A percentile compares a stretch with the other conserved stretches of the same genome.
Evolutionary conservation across 2,329 filamentous ascomycete genomes (phyloP).

Genomic region (Penicillium sp.): DNA sequence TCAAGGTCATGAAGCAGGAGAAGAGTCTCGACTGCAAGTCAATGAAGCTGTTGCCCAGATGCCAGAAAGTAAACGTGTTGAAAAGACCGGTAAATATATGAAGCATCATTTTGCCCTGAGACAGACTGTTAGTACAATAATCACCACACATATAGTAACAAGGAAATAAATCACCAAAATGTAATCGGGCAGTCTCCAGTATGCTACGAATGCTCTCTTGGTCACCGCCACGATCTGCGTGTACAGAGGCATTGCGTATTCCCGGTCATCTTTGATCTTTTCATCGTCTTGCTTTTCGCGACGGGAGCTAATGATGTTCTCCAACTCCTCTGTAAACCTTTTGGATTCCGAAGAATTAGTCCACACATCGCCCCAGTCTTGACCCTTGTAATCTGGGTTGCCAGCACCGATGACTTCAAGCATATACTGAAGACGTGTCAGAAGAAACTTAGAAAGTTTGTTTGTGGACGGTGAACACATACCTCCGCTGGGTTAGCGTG

Average conservation of each 20-base stretch:
- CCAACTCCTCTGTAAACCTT: constrained; percentile 51
- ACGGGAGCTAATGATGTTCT: constrained; percentile 51
- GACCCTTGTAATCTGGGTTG: constrained; percentile 58
- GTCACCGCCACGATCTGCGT: constrained; percentile 56
- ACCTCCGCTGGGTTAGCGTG: constrained; percentile 69
- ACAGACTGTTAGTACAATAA: not conserved
- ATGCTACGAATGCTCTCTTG: constrained; percentile 59
- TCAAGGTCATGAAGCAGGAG: constrained; percentile 73
- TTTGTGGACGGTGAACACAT: not conserved
- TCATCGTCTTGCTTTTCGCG: constrained; percentile 39
- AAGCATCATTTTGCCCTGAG: constrained; percentile 60
- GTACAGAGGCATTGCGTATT: constrained; percentile 62
- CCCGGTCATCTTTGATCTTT: constrained; percentile 52
- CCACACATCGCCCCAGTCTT: constrained; percentile 66
- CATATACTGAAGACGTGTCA: constrained; percentile 63
- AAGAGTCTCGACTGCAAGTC: constrained; percentile 72
- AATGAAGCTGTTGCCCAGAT: constrained; percentile 55
- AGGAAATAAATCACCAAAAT: constrained; percentile 31
- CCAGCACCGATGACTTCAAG: constrained; percentile 68
- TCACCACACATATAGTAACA: not conserved
- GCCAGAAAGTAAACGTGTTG: constrained; percentile 70
- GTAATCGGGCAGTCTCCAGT: constrained; percentile 67
- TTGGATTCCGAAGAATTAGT: constrained; percentile 51
- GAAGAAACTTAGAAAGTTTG: not conserved
- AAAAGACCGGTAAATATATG: constrained; percentile 64